Evolutionary conservation across 1,139 yeast species (phyloP), one percentile per base, ranked within the genome.

Genomic region (Blastobotrys illinoisensis): DNA sequence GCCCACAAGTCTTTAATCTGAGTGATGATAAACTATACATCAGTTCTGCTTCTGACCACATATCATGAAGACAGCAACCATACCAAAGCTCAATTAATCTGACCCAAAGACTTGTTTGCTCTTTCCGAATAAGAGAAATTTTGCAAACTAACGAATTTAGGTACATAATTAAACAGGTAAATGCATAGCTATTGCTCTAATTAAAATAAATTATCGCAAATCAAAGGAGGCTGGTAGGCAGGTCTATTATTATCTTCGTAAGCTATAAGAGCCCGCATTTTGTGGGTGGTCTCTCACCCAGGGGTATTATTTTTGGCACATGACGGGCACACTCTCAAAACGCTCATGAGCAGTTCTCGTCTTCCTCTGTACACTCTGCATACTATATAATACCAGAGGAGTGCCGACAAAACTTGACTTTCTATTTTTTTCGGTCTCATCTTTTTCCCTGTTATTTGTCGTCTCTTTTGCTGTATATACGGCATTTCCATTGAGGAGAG

Each of bases 1-100:
- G 40, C 6, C 32, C 28, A 14, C 14, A 32, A n/a, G 16, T 32
- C 13, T 32, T 32, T 32, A 18, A 5, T 21, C 52, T n/a, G 24
- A 57, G 72, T 81, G 89, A 85, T 85, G 90, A 85, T 71, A 79
- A 74, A 73, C 74, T 71, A 68, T 77, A 36, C 70, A 26, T 83
- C 93, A 86, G 93, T 86, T 86, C 93, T 86, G 93, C 93, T 86
- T 86, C 93, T 86, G 93, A 86, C 78, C 81, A 81, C 76, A 75
- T 69, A 62, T 70, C 71, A 73, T 80, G 91, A 85, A 85, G 91
- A 85, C 76, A 84, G 76, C 78, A 65, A 61, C 59, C 56, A 67
- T 71, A 75, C 80, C 79, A 77, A 72, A 72, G 67, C 72, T 70
- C 67, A 61, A 56, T 56, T 56, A 54, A 56, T 64, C 66, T 58